Conservation (phyloP, 2,329 filamentous ascomycete species). For the Teratosphaeria epicoccoides region DNA sequence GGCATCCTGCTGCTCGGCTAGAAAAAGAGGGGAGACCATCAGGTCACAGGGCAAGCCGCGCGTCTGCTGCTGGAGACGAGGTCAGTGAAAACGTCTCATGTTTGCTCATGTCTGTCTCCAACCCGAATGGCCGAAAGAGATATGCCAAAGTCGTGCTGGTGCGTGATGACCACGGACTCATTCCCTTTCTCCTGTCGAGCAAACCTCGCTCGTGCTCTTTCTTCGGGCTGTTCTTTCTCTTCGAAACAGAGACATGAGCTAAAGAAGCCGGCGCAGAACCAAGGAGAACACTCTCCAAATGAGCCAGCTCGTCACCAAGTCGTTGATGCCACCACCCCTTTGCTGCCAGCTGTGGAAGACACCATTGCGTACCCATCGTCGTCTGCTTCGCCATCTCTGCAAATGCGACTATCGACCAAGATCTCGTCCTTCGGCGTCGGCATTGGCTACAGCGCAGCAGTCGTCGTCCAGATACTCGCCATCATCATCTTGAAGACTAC, state of each 20-base stretch:
- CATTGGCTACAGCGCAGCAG: slow-evolving; percentile 79
- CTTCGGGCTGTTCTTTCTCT: neutral
- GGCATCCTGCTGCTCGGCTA: slow-evolving; percentile 51
- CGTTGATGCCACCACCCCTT: slow-evolving; percentile 27
- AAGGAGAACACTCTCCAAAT: slow-evolving; percentile 12
- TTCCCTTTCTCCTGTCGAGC: neutral
- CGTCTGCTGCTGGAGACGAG: slow-evolving; percentile 5
- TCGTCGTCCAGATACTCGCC: slow-evolving; percentile 71
- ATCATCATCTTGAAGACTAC: slow-evolving; percentile 65
- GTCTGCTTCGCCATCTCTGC: slow-evolving; percentile 42
- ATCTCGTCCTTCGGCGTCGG: slow-evolving; percentile 90
- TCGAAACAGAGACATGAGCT: neutral
- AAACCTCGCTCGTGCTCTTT: neutral
- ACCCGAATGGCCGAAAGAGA: no score
- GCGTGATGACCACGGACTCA: no score
- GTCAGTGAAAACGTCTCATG: slow-evolving; percentile 1
- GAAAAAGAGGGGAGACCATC: neutral
- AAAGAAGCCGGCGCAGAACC: neutral
- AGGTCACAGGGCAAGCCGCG: neutral
- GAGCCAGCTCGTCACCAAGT: slow-evolving; percentile 18
- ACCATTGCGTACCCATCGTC: slow-evolving; percentile 26
- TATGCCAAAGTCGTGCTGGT: no score
- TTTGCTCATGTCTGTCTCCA: neutral
- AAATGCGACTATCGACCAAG: slow-evolving; percentile 73
- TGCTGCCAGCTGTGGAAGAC: slow-evolving; percentile 21